Conservation (phyloP, 1,139 yeast species). For the Geotrichum bryndzae region DNA sequence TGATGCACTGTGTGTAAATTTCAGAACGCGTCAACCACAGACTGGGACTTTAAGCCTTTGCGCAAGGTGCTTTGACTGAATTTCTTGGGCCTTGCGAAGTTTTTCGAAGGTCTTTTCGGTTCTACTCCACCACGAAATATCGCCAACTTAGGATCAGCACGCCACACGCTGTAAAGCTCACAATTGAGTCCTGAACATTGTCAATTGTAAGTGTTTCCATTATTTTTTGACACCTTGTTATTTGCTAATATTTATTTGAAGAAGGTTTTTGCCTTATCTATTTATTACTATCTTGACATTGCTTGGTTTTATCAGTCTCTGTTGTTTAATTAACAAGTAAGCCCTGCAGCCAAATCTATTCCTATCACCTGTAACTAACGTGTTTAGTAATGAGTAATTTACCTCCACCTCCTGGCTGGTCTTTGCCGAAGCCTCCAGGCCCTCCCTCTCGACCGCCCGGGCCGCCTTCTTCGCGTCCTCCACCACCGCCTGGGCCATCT, state of each 20-base stretch:
- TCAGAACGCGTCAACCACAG: not conserved
- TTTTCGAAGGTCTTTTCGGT: not conserved
- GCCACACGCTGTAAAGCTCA: not conserved
- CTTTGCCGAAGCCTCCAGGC: slow-evolving; percentile 23
- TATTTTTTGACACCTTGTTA: not conserved
- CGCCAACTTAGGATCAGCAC: not conserved
- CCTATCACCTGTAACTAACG: not conserved
- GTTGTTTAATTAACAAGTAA: not conserved
- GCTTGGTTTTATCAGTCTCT: not conserved
- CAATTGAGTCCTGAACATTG: not conserved
- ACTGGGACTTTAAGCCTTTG: not conserved
- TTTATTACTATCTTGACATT: not conserved
- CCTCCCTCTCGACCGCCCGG: slow-evolving; percentile 28
- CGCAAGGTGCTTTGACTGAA: not conserved
- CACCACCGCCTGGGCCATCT: slow-evolving; percentile 30
- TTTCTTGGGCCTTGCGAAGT: not conserved
- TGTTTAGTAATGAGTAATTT: slow-evolving; percentile 16
- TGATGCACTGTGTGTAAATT: not conserved
- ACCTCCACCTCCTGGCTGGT: slow-evolving; percentile 28
- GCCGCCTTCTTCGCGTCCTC: slow-evolving; percentile 31
- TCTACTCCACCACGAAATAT: not conserved
- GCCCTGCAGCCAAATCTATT: not conserved
- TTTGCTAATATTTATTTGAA: not conserved
- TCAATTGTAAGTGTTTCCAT: not conserved
- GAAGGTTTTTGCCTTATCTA: not conserved